Percentiles rank a stretch among this genome's conserved stretches.
phyloP scores from a whole-genome alignment of 768 basidiomycete species.

The Lanmaoa pseudosensibilis region DNA sequence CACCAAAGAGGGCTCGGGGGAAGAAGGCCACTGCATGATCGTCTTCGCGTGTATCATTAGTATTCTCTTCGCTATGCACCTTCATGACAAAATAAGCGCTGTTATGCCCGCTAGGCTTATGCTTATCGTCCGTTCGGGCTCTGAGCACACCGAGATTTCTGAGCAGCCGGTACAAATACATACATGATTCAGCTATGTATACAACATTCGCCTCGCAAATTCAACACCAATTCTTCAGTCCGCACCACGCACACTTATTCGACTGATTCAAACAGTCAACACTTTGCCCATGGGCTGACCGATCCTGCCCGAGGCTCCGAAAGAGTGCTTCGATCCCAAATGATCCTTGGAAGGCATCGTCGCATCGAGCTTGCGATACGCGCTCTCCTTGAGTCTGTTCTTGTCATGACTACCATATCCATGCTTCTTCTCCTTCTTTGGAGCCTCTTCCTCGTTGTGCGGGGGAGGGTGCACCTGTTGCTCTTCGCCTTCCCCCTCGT shows the following conservation, averaged over 20 bases:
- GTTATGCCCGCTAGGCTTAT: constrained; percentile 7
- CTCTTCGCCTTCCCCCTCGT: constrained; percentile 37
- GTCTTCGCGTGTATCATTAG: constrained; percentile 27
- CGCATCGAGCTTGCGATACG: constrained; percentile 46
- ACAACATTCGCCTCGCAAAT: constrained; percentile 1
- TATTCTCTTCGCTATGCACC: constrained; percentile 20
- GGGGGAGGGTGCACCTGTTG: constrained; percentile 31
- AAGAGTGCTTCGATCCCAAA: constrained; percentile 33
- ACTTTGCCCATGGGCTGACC: constrained; percentile 55
- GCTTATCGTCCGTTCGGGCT: not conserved
- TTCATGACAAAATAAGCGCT: constrained; percentile 21
- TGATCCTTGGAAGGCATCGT: constrained; percentile 50
- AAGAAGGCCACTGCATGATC: constrained; percentile 49
- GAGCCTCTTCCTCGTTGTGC: constrained; percentile 46
- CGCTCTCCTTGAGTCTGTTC: constrained; percentile 46
- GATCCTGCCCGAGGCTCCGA: constrained; percentile 51
- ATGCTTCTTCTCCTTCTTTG: constrained; percentile 50
- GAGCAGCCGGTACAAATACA: constrained; percentile 26
- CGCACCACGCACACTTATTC: not conserved
- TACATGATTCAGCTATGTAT: not conserved
- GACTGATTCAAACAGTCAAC: constrained; percentile 32
- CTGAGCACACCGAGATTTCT: not conserved
- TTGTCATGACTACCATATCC: constrained; percentile 40
- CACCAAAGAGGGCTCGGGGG: constrained; percentile 70
- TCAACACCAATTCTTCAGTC: not conserved